phyloP scores from a whole-genome alignment of 805 yeast species.

The Yueomyces sinensis region DNA sequence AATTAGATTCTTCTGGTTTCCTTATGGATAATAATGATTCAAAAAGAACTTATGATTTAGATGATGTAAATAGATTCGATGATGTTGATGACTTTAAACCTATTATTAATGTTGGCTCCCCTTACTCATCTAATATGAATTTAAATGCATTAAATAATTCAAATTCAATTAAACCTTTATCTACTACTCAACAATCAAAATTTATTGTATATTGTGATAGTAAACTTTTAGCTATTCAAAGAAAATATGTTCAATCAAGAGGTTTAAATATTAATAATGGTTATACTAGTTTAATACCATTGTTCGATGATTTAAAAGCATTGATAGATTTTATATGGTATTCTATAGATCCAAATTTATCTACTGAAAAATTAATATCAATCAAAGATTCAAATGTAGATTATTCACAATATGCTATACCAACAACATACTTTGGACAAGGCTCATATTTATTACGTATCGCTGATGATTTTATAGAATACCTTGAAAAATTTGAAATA shows the following conservation, averaged over 20 bases:
- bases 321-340: conserved; percentile 50
- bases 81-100: conserved; percentile 21
- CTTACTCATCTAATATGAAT: conserved; percentile 14
- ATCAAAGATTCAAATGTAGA: conserved; percentile 1
- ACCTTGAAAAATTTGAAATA: conserved; percentile 31
- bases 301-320: conserved; percentile 33
- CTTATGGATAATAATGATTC: background rate
- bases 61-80: conserved; percentile 11
- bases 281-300: conserved; percentile 19
- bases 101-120: conserved; percentile 17
- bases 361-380: conserved; percentile 14
- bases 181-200: conserved; percentile 41
- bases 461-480: conserved; percentile 57
- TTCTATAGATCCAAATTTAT: conserved; percentile 31
- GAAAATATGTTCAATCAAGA: conserved; percentile 36
- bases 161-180: conserved; percentile 11
- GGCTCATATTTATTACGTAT: conserved; percentile 46
- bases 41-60: background rate
- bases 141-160: background rate
- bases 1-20: conserved; percentile 5
- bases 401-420: too few relatives aligned
- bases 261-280: conserved; percentile 23
- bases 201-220: conserved; percentile 43
- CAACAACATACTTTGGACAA: conserved; percentile 41
- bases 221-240: conserved; percentile 37